A percentile compares a stretch with the other conserved stretches of the same genome.
phyloP scores from a whole-genome alignment of 2,329 filamentous ascomycete genomes.

The Alternaria alternata region DNA sequence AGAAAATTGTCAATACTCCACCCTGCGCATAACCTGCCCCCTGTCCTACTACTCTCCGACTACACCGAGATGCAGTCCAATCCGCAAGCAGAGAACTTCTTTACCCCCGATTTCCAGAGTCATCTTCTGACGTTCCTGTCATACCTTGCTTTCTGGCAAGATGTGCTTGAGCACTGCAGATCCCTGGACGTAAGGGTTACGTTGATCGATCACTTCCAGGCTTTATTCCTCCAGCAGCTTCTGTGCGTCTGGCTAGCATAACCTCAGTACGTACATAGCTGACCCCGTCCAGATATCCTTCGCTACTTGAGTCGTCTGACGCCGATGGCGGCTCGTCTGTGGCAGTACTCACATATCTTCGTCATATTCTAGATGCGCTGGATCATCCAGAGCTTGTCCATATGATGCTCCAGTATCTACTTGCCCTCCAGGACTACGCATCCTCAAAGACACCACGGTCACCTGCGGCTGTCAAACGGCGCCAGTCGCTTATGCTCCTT shows the following conservation, averaged over 20 bases:
- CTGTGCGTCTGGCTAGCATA: slow-evolving; percentile 64
- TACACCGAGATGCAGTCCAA: slow-evolving; percentile 77
- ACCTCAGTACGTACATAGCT: slow-evolving; percentile 14
- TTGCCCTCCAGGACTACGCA: slow-evolving; percentile 74
- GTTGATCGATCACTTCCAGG: slow-evolving; percentile 93
- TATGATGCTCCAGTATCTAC: slow-evolving; percentile 88
- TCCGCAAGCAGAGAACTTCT: slow-evolving; percentile 73
- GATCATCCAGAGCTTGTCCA: slow-evolving; percentile 95
- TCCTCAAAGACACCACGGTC: slow-evolving; percentile 47
- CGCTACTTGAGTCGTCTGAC: slow-evolving; percentile 93
- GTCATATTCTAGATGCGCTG: slow-evolving; percentile 86
- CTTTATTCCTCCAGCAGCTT: slow-evolving; percentile 93
- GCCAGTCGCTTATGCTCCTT: slow-evolving; percentile 88
- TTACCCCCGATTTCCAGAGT: slow-evolving; percentile 77
- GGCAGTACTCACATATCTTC: slow-evolving; percentile 91
- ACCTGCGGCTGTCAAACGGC: slow-evolving; percentile 75
- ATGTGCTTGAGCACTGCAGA: slow-evolving; percentile 93
- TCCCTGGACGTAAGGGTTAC: slow-evolving; percentile 93
- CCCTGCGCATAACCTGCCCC: slow-evolving; percentile 76
- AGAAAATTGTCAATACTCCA: slow-evolving; percentile 85
- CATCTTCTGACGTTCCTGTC: slow-evolving; percentile 94
- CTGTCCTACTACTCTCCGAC: slow-evolving; percentile 88
- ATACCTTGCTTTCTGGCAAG: slow-evolving; percentile 96
- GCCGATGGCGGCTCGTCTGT: slow-evolving; percentile 96
- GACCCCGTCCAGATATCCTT: slow-evolving; percentile 75